These are phyloP conservation scores for Hemisphaericaspora lyxosophila DNA, from an alignment of 1,139 yeast genomes.

Conservation along the genomic window DNA sequence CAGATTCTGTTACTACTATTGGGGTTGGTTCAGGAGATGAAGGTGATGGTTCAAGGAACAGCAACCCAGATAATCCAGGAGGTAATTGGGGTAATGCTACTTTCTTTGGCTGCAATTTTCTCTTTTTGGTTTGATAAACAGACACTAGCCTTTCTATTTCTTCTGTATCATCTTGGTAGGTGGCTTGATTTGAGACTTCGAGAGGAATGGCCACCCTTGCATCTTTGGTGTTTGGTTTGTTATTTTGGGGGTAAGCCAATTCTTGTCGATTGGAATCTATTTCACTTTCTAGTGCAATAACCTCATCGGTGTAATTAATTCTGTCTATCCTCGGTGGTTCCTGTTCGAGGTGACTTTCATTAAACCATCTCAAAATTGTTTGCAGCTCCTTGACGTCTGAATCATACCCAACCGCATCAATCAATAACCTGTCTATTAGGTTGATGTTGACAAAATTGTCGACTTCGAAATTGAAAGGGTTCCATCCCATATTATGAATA, in stretches of 20 bases:
- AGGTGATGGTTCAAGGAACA: conserved; percentile 7
- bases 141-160: conserved; percentile 8
- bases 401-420: background rate
- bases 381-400: background rate
- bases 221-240: background rate
- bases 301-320: background rate
- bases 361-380: background rate
- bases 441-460: conserved; percentile 3
- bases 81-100: conserved; percentile 11
- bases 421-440: conserved; percentile 2
- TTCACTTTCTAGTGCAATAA: background rate
- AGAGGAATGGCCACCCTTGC: background rate
- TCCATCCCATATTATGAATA: conserved; percentile 11
- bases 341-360: background rate
- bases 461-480: conserved; percentile 8
- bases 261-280: no score
- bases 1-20: background rate
- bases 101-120: conserved; percentile 2
- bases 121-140: conserved; percentile 4
- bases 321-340: background rate
- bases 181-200: conserved; percentile 8
- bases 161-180: conserved; percentile 12
- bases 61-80: conserved; percentile 9
- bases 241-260: background rate
- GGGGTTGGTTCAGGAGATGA: background rate